Percentiles rank a stretch among this genome's conserved stretches.
Evolutionary conservation across 306 rosid genomes (phyloP).

Genomic region (Lathyrus sativus): DNA sequence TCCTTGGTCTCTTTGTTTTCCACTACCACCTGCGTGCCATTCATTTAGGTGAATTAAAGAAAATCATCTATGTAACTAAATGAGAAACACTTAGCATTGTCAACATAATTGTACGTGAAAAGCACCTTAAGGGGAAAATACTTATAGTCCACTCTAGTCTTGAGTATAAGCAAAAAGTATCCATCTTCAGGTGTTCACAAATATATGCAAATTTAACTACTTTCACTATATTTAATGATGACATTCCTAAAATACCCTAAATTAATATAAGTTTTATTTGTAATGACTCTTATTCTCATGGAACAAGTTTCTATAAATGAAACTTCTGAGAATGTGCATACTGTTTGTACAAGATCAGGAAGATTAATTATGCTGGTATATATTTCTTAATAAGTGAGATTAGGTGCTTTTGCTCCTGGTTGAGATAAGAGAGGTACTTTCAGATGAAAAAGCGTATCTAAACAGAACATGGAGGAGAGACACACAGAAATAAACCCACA

Average conservation of each 20-base stretch:
- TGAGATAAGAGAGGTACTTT: background rate
- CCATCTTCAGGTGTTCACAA: background rate
- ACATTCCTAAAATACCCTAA: background rate
- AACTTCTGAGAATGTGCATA: background rate
- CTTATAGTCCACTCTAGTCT: background rate
- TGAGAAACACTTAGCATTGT: slow-evolving; percentile 1
- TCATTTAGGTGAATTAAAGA: slow-evolving; percentile 26
- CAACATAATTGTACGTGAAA: slow-evolving; percentile 22
- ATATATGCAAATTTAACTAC: slow-evolving; percentile 1
- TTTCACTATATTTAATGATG: background rate
- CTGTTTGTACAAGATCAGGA: background rate
- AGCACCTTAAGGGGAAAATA: background rate
- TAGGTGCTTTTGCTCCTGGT: no score
- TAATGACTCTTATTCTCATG: background rate
- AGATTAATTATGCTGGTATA: background rate
- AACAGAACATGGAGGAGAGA: background rate
- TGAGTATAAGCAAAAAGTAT: background rate
- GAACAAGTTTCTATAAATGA: slow-evolving; percentile 8
- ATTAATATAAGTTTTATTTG: background rate
- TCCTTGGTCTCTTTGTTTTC: slow-evolving; percentile 62
- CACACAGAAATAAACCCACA: slow-evolving; percentile 11
- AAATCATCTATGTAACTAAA: slow-evolving; percentile 5
- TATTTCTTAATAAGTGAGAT: background rate
- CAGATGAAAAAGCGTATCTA: slow-evolving; percentile 3
- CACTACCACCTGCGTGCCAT: slow-evolving; percentile 55